A percentile compares a stretch with the other conserved stretches of the same genome.
Evolutionary conservation across 2,329 filamentous ascomycete genomes (phyloP).

Genomic region (Sarocladiaceae sp.): DNA sequence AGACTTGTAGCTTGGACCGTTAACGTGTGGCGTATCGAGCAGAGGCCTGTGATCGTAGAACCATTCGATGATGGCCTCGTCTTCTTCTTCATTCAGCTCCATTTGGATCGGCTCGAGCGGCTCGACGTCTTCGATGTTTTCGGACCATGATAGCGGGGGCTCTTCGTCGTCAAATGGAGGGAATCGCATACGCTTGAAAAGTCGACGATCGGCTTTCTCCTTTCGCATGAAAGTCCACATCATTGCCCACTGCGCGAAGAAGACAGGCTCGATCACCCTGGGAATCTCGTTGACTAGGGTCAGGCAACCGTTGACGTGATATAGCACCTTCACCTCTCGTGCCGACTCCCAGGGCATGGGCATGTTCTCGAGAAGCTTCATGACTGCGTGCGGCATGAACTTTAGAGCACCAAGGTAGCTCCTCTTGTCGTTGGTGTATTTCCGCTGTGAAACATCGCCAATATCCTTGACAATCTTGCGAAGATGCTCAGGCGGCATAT

Average conservation of each 20-base stretch:
- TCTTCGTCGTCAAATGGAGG: conserved; percentile 98
- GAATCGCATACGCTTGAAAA: conserved; percentile 99
- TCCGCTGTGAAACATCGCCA: conserved; percentile 98
- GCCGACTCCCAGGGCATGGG: conserved; percentile 99
- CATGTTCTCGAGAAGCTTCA: conserved; percentile 98
- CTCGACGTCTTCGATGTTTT: conserved; percentile 98
- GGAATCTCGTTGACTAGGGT: conserved; percentile 96
- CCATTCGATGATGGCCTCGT: conserved; percentile 89
- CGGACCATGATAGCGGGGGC: conserved; percentile 93
- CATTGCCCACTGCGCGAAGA: conserved; percentile 97
- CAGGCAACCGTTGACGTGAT: conserved; percentile 95
- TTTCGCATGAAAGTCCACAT: conserved; percentile 99
- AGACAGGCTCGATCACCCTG: conserved; percentile 94
- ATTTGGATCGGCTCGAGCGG: conserved; percentile 97
- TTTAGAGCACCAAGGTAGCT: conserved; percentile 96
- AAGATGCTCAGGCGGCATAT: conserved; percentile 97
- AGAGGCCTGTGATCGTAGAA: conserved; percentile 93
- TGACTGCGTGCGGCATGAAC: conserved; percentile 97
- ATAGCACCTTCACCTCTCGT: conserved; percentile 93
- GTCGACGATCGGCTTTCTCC: conserved; percentile 89
- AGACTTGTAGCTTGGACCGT: conserved; percentile 90
- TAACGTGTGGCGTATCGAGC: conserved; percentile 86
- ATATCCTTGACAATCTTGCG: conserved; percentile 98
- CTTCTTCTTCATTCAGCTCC: conserved; percentile 92
- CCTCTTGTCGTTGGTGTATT: conserved; percentile 96